These are phyloP conservation scores for Globisporangium paroecandrum DNA, from an alignment of 352 stramenopile genomes.

Conservation along the genomic window DNA sequence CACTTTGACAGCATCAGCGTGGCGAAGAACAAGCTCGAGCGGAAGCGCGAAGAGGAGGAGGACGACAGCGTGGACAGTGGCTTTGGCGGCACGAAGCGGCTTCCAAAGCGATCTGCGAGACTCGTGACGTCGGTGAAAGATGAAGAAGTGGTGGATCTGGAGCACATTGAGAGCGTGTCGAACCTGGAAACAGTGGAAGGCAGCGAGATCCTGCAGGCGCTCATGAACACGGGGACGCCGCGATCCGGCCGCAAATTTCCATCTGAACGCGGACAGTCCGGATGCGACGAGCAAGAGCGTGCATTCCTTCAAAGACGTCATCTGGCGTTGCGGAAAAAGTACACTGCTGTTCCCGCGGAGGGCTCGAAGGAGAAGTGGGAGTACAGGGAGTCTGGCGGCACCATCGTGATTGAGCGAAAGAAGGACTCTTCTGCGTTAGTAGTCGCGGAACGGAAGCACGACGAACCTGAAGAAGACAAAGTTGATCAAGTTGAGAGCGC, in stretches of 20 bases:
- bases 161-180: conserved; percentile 29
- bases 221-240: conserved; percentile 43
- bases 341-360: conserved; percentile 24
- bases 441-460: neutral
- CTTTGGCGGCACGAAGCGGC: neutral
- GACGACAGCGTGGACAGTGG: conserved; percentile 8
- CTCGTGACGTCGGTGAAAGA: conserved; percentile 18
- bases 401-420: conserved; percentile 20
- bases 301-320: conserved; percentile 43
- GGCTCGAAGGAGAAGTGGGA: conserved; percentile 24
- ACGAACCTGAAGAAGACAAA: neutral
- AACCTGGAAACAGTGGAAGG: conserved; percentile 61
- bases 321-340: conserved; percentile 36
- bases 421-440: conserved; percentile 6
- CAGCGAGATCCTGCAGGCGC: conserved; percentile 49
- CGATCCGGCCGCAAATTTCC: conserved; percentile 42
- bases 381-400: conserved; percentile 10
- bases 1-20: conserved; percentile 22
- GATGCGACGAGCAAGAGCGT: conserved; percentile 51
- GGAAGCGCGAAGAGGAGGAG: conserved; percentile 14
- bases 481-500: neutral
- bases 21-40: conserved; percentile 12
- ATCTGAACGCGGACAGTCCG: conserved; percentile 38
- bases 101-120: conserved; percentile 10
- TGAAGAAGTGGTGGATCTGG: conserved; percentile 47